Percentiles rank a stretch among this genome's conserved stretches.
Conservation (phyloP, 2,329 filamentous ascomycete species). For the Fusarium domesticum region DNA sequence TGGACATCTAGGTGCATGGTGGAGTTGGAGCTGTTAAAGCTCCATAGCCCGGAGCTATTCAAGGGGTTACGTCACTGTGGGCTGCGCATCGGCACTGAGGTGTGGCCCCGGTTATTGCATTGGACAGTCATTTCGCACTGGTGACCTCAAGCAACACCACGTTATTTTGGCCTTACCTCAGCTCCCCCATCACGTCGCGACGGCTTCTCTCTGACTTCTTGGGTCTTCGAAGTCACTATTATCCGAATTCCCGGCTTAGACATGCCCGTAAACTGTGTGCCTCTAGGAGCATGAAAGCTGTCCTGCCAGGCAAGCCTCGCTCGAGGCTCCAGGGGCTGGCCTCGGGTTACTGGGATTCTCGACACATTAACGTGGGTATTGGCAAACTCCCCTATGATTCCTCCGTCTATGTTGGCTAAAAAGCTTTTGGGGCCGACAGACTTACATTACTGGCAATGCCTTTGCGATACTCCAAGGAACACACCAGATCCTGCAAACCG, state of each 20-base stretch:
- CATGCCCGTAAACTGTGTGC: slow-evolving; percentile 22
- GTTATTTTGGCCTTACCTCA: neutral
- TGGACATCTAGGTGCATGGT: too few species aligned
- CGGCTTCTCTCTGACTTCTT: slow-evolving; percentile 4
- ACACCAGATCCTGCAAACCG: slow-evolving; percentile 77
- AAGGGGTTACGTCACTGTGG: slow-evolving; percentile 19
- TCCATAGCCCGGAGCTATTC: neutral
- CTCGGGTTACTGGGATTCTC: slow-evolving; percentile 69
- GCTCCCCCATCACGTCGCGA: slow-evolving; percentile 1
- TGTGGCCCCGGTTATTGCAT: slow-evolving; percentile 18
- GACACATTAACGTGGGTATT: slow-evolving; percentile 65
- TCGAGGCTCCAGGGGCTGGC: slow-evolving; percentile 74
- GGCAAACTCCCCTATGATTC: slow-evolving; percentile 1
- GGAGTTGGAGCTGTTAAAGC: neutral
- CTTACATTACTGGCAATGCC: slow-evolving; percentile 86
- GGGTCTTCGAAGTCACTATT: slow-evolving; percentile 2
- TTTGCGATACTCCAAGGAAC: slow-evolving; percentile 78
- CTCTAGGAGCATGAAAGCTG: slow-evolving; percentile 65
- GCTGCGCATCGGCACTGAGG: slow-evolving; percentile 8
- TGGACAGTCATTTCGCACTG: too few species aligned
- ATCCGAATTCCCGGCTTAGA: slow-evolving; percentile 11
- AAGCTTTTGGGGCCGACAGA: too few species aligned
- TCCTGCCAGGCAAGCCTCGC: slow-evolving; percentile 76
- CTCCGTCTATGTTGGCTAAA: too few species aligned
- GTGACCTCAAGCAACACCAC: slow-evolving; percentile 10